Evolutionary conservation across 2,329 filamentous ascomycete species (phyloP), one percentile per base, ranked within the genome.

Genomic region (Aspergillus latus): DNA sequence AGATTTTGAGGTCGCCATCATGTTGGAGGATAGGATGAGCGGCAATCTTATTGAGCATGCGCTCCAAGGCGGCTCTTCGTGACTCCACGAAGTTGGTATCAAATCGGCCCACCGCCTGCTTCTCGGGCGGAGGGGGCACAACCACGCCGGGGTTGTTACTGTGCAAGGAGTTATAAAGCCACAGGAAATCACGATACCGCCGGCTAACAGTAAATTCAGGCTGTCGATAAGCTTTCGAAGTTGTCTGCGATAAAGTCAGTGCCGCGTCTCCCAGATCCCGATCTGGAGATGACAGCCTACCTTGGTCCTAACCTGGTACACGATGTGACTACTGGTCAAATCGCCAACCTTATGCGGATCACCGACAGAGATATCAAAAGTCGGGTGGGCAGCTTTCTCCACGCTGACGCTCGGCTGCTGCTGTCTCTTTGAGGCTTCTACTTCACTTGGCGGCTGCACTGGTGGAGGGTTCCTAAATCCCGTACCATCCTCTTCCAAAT

Each of bases 301-400:
- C 85, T 89, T 94, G 57, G 94, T 99, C 68, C 89, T 84, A 62
- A 99, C 94, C 66, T 91, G 91, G 76, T 99, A 99, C 47, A 97
- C 94, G 62, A 96, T 99, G 74, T 99, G 94, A 61, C 92, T 96
- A 74, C 90, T 96, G 7, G 94, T 97, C 72, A 97, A 76, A 75
- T 97, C 94, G 58, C 94, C 94, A 64, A 99, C 93, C 78, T 97
- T 99, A 76, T 97, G 92, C 54, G 94, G 94, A 76, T 99, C 94
- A 56, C 94, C 94, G 21, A 99, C 94, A 2, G 83, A 86, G 67
- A 99, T 97, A 49, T 90, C 80, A 74, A 97, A 99, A 42, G 80
- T 88, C 4, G 94, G 94, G 75, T 96, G 96, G 30, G 93, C 88
- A 46, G 94, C 94, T 77, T 96, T 90, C 74, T 97, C 93, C 54